Evolutionary conservation across 257 asterid genomes (phyloP), one percentile per base, ranked within the genome.

Genomic region (Nicotiana attenuata): DNA sequence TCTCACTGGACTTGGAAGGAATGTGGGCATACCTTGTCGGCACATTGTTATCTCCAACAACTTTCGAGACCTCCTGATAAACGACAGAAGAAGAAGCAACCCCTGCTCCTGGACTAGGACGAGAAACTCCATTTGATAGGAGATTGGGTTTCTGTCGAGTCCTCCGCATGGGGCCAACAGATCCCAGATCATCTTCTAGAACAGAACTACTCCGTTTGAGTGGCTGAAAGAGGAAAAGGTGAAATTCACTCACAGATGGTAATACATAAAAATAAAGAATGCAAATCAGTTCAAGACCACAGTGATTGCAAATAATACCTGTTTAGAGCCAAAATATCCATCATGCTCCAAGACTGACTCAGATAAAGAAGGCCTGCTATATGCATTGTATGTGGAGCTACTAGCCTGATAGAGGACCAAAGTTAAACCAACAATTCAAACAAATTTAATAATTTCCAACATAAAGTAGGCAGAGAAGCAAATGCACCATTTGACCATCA

Each of bases 151-250:
- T 96, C 91, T 87, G 99, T 78, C 97, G 89, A 82, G 89, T 92
- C 79, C 98, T 92, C 47, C 98, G 86, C 60, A 93, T 81, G 14
- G 97, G 91, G 85, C 94, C 97, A 82, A 89, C 81, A 45, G 97
- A 91, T 71, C 96, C 93, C 31, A 87, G 83, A 85, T 91, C 98
- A 84, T 89, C 97, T 82, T 94, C 97, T 20, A 93, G 83, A 65
- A 75, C 92, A 81, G 98, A 86, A 85, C 93, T 96, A 85, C 94
- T 89, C 45, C 98, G 93, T 83, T 96, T 96, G 35, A 90, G 88
- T 82, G 86, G 86, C 99, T 96, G 89, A 78, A 84, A 80, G 64
- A 76, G 45, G 50, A 50, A 75, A 67, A 76, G 10, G 16, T 57
- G 24, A 68, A 81, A 75, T 26, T 75, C 80, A 50, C 64, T 75